These are phyloP conservation scores for Penicillium digitatum DNA, from an alignment of 2,329 filamentous ascomycete genomes.

Conservation along the genomic window DNA sequence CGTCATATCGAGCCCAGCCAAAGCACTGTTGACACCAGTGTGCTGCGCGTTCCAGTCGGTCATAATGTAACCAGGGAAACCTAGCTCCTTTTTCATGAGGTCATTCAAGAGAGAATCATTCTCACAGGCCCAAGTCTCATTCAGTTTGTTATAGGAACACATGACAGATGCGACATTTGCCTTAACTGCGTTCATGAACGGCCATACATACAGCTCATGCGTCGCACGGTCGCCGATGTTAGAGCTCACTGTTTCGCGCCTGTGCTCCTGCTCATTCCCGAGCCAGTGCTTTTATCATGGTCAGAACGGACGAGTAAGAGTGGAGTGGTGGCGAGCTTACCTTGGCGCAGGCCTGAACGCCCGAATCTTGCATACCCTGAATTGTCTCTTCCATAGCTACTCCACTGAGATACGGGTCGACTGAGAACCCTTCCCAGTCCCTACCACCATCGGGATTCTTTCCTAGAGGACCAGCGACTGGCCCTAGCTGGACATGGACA, in stretches of 20 bases:
- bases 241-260: slow-evolving; percentile 30
- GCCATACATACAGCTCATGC: slow-evolving; percentile 75
- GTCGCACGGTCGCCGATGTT: slow-evolving; percentile 70
- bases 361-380: slow-evolving; percentile 57
- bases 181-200: slow-evolving; percentile 67
- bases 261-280: slow-evolving; percentile 63
- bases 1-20: slow-evolving; percentile 77
- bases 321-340: slow-evolving; percentile 1
- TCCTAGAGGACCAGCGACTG: slow-evolving; percentile 43
- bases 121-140: slow-evolving; percentile 76
- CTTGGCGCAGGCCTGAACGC: slow-evolving; percentile 25
- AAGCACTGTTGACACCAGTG: slow-evolving; percentile 60
- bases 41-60: slow-evolving; percentile 79
- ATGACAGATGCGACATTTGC: slow-evolving; percentile 58
- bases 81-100: slow-evolving; percentile 72
- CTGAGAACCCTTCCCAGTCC: slow-evolving; percentile 44
- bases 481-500: slow-evolving; percentile 41
- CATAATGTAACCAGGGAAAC: slow-evolving; percentile 77
- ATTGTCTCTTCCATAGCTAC: slow-evolving; percentile 43
- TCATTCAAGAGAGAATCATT: slow-evolving; percentile 73
- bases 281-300: slow-evolving; percentile 55
- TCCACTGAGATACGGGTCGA: slow-evolving; percentile 46
- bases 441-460: slow-evolving; percentile 22
- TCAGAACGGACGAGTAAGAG: slow-evolving; percentile 53
- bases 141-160: slow-evolving; percentile 59